phyloP scores from a whole-genome alignment of 345 rosid genomes.

The Citropsis articulata region DNA sequence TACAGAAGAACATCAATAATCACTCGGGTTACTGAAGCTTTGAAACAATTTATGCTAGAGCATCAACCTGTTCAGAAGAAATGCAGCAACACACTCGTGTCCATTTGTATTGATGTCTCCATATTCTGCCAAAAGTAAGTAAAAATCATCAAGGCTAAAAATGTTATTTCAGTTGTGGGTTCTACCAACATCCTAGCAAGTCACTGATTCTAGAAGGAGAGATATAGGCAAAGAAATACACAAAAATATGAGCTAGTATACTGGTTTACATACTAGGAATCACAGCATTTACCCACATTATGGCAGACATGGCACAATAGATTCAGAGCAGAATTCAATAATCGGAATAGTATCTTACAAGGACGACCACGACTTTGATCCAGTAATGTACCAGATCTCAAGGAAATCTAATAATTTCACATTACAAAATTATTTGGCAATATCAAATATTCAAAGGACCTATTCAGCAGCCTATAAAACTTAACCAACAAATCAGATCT shows the following conservation, averaged over 20 bases:
- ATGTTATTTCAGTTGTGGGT: neutral
- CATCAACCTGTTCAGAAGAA: constrained; percentile 68
- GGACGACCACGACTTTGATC: neutral
- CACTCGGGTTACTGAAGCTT: constrained; percentile 20
- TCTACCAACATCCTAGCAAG: neutral
- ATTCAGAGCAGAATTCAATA: neutral
- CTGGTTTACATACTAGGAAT: neutral
- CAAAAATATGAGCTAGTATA: neutral
- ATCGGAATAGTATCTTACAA: neutral
- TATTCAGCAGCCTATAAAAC: neutral
- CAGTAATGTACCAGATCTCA: neutral
- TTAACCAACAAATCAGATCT: neutral
- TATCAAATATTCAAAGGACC: neutral
- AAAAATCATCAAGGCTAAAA: neutral
- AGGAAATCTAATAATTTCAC: neutral
- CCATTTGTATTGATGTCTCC: constrained; percentile 37
- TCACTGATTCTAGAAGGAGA: neutral
- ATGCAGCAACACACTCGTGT: constrained; percentile 52
- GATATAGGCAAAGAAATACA: neutral
- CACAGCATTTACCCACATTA: neutral
- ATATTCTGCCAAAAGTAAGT: constrained; percentile 32
- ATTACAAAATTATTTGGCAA: neutral
- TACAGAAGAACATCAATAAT: constrained; percentile 17
- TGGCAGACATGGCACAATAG: neutral
- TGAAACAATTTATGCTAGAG: constrained; percentile 15